These are phyloP conservation scores for Coffea eugenioides DNA, from an alignment of 257 asterid genomes.

Conservation along the genomic window DNA sequence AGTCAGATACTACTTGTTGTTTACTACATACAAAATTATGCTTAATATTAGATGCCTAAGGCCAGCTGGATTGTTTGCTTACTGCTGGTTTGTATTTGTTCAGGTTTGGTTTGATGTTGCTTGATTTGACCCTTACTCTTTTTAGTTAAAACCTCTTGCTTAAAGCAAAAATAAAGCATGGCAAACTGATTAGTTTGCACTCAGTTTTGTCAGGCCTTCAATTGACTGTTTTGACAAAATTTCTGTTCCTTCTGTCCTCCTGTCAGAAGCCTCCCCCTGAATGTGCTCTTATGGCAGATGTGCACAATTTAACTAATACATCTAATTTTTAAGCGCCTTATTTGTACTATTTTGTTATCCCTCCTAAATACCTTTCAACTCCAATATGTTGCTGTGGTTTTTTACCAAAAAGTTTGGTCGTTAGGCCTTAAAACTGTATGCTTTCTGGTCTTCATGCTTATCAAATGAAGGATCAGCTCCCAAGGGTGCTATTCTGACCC, in stretches of 20 bases:
- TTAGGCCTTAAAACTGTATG: neutral
- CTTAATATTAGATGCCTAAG: too few relatives aligned
- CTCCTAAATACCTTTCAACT: neutral
- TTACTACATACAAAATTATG: too few relatives aligned
- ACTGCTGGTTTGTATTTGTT: neutral
- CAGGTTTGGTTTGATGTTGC: neutral
- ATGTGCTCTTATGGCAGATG: too few relatives aligned
- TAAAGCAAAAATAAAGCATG: neutral
- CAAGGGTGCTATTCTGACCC: neutral
- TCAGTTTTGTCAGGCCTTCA: too few relatives aligned
- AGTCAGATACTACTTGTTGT: neutral
- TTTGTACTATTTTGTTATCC: neutral
- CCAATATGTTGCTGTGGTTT: neutral
- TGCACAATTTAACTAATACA: too few relatives aligned
- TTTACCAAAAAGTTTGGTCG: too few relatives aligned
- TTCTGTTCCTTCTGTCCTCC: too few relatives aligned
- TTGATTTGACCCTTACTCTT: neutral
- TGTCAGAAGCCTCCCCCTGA: too few relatives aligned
- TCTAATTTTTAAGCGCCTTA: too few relatives aligned
- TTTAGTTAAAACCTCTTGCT: neutral
- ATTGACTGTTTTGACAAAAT: too few relatives aligned
- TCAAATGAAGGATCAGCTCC: neutral
- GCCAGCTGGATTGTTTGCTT: neutral
- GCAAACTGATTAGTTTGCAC: neutral
- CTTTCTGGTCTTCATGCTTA: neutral